Percentiles rank a stretch among this genome's conserved stretches.
phyloP scores from a whole-genome alignment of 768 basidiomycete genomes.

The Trametes cingulata region DNA sequence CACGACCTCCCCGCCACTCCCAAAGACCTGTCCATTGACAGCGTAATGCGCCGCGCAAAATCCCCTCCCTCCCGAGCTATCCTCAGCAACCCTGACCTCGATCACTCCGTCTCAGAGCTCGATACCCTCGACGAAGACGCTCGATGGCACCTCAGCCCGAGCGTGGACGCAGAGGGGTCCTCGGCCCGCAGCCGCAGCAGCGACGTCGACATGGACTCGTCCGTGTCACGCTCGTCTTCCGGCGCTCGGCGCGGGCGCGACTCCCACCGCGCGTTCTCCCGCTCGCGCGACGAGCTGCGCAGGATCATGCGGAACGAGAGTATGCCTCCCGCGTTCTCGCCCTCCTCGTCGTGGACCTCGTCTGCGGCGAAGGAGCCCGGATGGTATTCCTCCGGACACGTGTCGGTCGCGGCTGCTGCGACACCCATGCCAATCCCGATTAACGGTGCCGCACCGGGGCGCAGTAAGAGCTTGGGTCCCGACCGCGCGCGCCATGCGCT shows the following conservation, averaged over 20 bases:
- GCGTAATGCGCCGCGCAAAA: constrained; percentile 20
- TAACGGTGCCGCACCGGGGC: not conserved
- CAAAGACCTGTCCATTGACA: constrained; percentile 20
- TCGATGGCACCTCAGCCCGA: constrained; percentile 15
- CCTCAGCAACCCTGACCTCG: constrained; percentile 7
- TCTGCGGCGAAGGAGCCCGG: not conserved
- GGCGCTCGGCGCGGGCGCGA: constrained; percentile 15
- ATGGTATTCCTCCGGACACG: constrained; percentile 7
- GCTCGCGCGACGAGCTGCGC: constrained; percentile 11
- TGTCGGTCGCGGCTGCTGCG: constrained; percentile 2
- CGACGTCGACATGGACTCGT: not conserved
- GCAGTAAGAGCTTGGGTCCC: constrained; percentile 17
- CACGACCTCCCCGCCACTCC: constrained; percentile 50
- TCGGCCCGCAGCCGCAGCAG: constrained; percentile 3
- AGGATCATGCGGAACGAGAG: constrained; percentile 24
- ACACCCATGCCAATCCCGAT: constrained; percentile 21
- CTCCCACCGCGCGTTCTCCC: constrained; percentile 4
- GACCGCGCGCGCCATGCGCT: not conserved
- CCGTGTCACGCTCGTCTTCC: constrained; percentile 6
- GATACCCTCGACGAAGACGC: constrained; percentile 13
- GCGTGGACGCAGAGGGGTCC: not conserved
- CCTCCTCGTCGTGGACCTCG: constrained; percentile 18
- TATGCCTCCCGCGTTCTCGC: constrained; percentile 24
- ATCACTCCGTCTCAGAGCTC: constrained; percentile 13
- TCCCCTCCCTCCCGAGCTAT: constrained; percentile 9